phyloP scores from a whole-genome alignment of 495 filamentous ascomycete genomes.

The Tuber aestivum region DNA sequence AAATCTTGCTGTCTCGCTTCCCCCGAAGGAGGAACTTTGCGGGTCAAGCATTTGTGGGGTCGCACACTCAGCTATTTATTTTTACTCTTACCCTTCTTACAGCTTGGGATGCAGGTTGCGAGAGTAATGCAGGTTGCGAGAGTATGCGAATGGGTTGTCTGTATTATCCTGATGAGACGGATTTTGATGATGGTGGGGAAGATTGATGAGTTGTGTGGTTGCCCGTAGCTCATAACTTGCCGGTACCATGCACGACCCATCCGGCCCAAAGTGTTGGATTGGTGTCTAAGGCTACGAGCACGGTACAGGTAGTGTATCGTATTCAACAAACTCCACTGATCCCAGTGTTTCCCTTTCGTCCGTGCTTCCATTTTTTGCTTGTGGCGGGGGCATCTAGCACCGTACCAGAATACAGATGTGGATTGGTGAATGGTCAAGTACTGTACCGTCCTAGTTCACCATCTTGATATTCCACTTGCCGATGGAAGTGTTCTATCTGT shows the following conservation, averaged over 20 bases:
- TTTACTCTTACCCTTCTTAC: background rate
- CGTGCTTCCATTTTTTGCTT: background rate
- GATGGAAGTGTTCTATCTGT: background rate
- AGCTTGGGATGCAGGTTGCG: background rate
- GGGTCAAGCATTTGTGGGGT: constrained; percentile 26
- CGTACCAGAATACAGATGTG: background rate
- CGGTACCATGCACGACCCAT: background rate
- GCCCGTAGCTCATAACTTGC: background rate
- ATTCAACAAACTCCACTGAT: background rate
- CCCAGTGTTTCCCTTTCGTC: background rate
- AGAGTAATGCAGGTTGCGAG: background rate
- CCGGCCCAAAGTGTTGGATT: background rate
- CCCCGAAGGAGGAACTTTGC: constrained; percentile 47
- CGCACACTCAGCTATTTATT: constrained; percentile 16
- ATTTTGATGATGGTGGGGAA: background rate
- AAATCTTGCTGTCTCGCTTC: constrained; percentile 44
- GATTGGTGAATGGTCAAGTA: no score
- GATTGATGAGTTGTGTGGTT: constrained; percentile 1
- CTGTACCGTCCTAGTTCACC: background rate
- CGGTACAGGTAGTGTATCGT: background rate
- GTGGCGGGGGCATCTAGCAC: background rate
- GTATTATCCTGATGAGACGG: background rate
- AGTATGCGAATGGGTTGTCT: background rate
- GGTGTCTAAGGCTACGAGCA: no score
- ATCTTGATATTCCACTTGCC: background rate